Base-by-base conservation (phyloP, 2,329 filamentous ascomycete genomes). In the Calonectria pauciramosa region DNA sequence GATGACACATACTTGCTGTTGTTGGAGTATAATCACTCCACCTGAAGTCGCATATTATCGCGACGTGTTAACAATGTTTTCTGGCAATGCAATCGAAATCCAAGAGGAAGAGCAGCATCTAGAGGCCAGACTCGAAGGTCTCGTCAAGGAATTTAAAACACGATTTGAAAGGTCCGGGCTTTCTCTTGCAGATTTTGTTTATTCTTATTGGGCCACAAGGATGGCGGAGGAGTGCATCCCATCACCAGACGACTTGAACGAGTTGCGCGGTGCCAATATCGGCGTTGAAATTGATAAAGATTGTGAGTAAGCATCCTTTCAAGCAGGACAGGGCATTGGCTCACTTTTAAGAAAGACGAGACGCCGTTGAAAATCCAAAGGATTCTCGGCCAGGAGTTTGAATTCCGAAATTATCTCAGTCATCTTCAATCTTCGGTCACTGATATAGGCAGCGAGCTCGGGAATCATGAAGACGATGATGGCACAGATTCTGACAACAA, bases 1-100 rank as follows among this genome's bases (percentile, higher is more conserved):
- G 38, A 71, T 66, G 69, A 66, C 60, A 8, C 69, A 71, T 47
- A 71, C 69, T 36, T 66, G 69, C 60, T 71, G 60, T 38, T 13
- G n/a, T 47, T 20, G 23, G 1, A 23, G 20, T 9, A 1, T 7
- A 1, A n/a, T 36, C 13, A 1, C 20, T 28, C 0, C 28, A 4
- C 3, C 36, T 18, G 11, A 10, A 2, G 32, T 20, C 3, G 2
- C 0, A 16, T 10, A 3, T 2, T 5, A 38, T 0, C 23, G 10
- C 10, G 7, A 2, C 13, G 26, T 66, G 3, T 41, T 66, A 26
- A 47, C 18, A 11, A 26, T 28, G 16, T 70, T 70, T 64, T 0
- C 18, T 44, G 60, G 60, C 11, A 54, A 49, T 59, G 18, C 20
- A 14, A 16, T 20, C 16, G 69, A 66, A 32, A 66, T 71, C 20